Evolutionary conservation across 1,139 yeast species (phyloP), one percentile per base, ranked within the genome.

Genomic region (Protomyces pachydermus): DNA sequence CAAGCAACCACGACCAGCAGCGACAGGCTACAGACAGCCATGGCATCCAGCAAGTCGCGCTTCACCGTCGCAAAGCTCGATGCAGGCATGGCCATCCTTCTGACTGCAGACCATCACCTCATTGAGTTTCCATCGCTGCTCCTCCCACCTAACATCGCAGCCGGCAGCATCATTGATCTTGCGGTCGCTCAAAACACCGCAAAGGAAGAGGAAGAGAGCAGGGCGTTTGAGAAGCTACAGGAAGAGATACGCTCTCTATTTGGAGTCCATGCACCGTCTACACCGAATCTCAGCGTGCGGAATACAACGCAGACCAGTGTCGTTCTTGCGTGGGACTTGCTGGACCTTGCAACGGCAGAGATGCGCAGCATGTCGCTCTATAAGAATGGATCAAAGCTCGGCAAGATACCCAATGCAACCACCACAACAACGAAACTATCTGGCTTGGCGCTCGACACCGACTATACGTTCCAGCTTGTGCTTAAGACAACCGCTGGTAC

Each of bases 71-170:
- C 98, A 56, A 91, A 91, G 77, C 80, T 93, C 61, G 98, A 93
- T 74, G 97, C 98, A 25, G 91, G 97, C 1, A 80, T 93, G 75
- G 98, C 98, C 37, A 80, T 93, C 61, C 79, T 93, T 56, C 82
- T 95, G 56, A 91, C 99, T 32, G 84, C 87, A 67, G 97, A 91
- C 74, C 98, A 91, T 74, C 97, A 91, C 74, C 81, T 93, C 68
- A 91, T 93, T 70, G 98, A 95, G 73, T 93, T 93, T 73, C 99
- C 99, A 16, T 91, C 98, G 8, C 85, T 91, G 64, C 78, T 93
- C 65, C 79, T 93, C 61, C 99, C 99, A 9, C 87, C 86, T 71
- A 93, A 95, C 53, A 95, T 91, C 54, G 82, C 83, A 69, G 95
- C 98, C 0, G 99, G 98, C 4, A 88, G 97, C n/a, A 87, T 93